These are phyloP conservation scores for Melampsora medusae DNA, from an alignment of 1,284 basidiomycete genomes.

Conservation along the genomic window DNA sequence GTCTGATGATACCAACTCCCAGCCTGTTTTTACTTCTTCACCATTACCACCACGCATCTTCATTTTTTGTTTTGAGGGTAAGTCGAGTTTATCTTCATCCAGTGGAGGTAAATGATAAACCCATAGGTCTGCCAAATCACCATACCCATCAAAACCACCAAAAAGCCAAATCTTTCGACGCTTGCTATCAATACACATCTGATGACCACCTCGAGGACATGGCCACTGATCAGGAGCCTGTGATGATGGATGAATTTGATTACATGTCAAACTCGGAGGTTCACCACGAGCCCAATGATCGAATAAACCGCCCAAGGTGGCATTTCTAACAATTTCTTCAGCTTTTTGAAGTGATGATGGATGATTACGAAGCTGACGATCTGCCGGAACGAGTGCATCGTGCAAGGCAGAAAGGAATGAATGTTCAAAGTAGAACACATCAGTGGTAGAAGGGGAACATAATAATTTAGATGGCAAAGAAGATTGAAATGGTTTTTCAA, in stretches of 20 bases:
- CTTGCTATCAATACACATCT: slow-evolving; percentile 73
- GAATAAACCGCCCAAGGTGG: slow-evolving; percentile 27
- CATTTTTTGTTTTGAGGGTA: slow-evolving; percentile 1
- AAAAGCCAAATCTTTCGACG: slow-evolving; percentile 70
- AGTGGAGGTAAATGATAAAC: slow-evolving; percentile 58
- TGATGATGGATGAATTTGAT: slow-evolving; percentile 47
- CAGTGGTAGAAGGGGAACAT: background rate
- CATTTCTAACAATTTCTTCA: slow-evolving; percentile 30
- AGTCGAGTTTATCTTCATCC: background rate
- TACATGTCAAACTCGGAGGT: slow-evolving; percentile 30
- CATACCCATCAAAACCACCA: slow-evolving; percentile 73
- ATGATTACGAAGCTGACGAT: background rate
- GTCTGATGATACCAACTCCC: slow-evolving; percentile 65
- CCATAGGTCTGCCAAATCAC: slow-evolving; percentile 74
- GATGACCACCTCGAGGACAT: slow-evolving; percentile 69
- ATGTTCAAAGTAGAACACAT: slow-evolving; percentile 40
- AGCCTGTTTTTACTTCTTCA: slow-evolving; percentile 55
- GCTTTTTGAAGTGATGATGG: slow-evolving; percentile 8
- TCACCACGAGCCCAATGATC: slow-evolving; percentile 22
- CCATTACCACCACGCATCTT: background rate
- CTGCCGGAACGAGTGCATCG: slow-evolving; percentile 20
- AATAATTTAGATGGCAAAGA: background rate
- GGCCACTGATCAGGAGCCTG: slow-evolving; percentile 60
- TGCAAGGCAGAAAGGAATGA: slow-evolving; percentile 35
- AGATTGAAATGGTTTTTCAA: background rate